Evolutionary conservation across 2,329 filamentous ascomycete genomes (phyloP), one percentile per base, ranked within the genome.

Genomic region (Neofusicoccum sp.): DNA sequence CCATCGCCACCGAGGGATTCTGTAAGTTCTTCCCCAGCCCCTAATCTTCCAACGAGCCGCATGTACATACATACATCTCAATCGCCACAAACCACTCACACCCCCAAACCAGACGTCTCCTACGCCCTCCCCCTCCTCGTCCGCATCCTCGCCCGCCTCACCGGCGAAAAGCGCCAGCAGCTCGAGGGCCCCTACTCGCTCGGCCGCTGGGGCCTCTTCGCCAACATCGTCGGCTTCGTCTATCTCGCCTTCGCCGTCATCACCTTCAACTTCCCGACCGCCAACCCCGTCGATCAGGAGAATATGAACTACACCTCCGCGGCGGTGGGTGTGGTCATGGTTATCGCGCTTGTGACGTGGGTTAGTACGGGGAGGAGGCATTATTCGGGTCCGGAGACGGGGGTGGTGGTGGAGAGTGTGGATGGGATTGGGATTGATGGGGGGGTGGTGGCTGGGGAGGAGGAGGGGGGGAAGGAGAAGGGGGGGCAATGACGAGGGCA

Each of bases 221-320:
- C 83, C 4, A 86, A 86, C 63, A 66, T 76, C 1, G 65, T 82
- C 16, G 82, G 82, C 0, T 76, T 84, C 4, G 44, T 80, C 0
- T 86, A 81, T 65, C 70, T 85, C 3, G 67, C 81, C 1, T 85
- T 85, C 60, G 79, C 80, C 2, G 79, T 78, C 28, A 80, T 85
- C 57, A 82, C 82, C 0, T 84, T 85, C 67, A 85, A 84, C 61
- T 82, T 85, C 60, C 83, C 84, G 0, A 78, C 75, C 0, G 67
- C 76, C 0, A 76, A 69, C 6, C 84, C 83, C 0, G 81, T 86
- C n/a, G 75, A 72, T 1, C 75, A 75, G 34, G 76, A 82, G 28
- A 83, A 82, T 36, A 86, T 85, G 83, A 86, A 84, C 61, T 85
- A 84, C 64, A 84, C 81, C 0, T 80, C 77, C 24, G 83, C 83